Evolutionary conservation across 2,329 filamentous ascomycete genomes (phyloP).

Genomic region (Aureobasidium sp.): DNA sequence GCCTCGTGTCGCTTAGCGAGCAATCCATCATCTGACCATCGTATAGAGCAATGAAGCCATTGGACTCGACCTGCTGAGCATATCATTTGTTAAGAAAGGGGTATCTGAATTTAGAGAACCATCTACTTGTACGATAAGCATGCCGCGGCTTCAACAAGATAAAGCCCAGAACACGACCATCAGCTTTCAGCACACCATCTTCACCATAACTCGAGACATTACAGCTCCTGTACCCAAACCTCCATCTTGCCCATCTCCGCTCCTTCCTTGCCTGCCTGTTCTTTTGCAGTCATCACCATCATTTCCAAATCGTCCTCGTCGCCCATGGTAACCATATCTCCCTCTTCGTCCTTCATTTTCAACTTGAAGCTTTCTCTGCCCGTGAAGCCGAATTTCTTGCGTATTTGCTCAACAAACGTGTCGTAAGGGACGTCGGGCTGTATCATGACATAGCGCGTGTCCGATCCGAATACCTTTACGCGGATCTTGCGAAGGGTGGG

Average conservation of each 20-base stretch:
- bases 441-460: constrained; percentile 90
- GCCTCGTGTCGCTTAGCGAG: neutral
- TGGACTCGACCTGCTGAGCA: neutral
- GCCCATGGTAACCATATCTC: constrained; percentile 94
- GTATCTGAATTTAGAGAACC: neutral
- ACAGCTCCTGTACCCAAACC: constrained; percentile 14
- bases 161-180: neutral
- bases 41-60: neutral
- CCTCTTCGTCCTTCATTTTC: constrained; percentile 79
- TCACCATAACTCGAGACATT: neutral
- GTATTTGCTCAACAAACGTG: constrained; percentile 71
- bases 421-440: constrained; percentile 63
- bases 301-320: constrained; percentile 95
- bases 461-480: constrained; percentile 80
- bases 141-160: neutral
- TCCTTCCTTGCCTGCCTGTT: constrained; percentile 48
- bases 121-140: neutral
- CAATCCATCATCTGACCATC: neutral
- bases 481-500: constrained; percentile 66
- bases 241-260: constrained; percentile 18
- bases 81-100: neutral
- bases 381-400: constrained; percentile 73
- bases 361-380: constrained; percentile 69
- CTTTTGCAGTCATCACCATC: constrained; percentile 62
- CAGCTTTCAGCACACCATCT: neutral